phyloP scores from a whole-genome alignment of 1,139 yeast species.

The Suhomyces kunorum region DNA sequence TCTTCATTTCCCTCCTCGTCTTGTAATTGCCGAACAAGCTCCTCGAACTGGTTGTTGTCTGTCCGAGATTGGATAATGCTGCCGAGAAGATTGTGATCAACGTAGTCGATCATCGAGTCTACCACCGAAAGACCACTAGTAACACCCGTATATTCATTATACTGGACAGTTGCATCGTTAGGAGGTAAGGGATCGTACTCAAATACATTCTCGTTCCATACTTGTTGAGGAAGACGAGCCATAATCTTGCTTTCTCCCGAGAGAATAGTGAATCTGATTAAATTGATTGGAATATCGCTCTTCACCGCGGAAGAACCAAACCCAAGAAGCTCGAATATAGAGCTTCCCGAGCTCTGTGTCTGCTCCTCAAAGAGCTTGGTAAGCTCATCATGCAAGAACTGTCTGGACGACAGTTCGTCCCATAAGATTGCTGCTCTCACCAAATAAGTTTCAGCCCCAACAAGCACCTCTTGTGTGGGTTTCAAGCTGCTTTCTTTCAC shows the following conservation, averaged over 20 bases:
- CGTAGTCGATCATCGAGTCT: slow-evolving; percentile 34
- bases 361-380: slow-evolving; percentile 30
- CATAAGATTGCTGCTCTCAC: slow-evolving; percentile 52
- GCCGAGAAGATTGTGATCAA: slow-evolving; percentile 35
- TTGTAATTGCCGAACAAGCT: slow-evolving; percentile 26
- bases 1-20: slow-evolving; percentile 15
- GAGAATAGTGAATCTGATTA: slow-evolving; percentile 64
- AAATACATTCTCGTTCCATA: slow-evolving; percentile 66
- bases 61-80: slow-evolving; percentile 37
- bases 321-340: slow-evolving; percentile 24
- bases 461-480: slow-evolving; percentile 26
- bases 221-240: slow-evolving; percentile 62
- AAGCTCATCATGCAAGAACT: slow-evolving; percentile 52
- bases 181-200: slow-evolving; percentile 79
- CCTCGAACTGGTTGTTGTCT: slow-evolving; percentile 31
- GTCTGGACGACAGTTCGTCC: slow-evolving; percentile 47
- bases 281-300: slow-evolving; percentile 52
- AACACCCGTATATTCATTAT: slow-evolving; percentile 33
- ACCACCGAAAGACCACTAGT: slow-evolving; percentile 22
- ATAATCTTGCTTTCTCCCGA: slow-evolving; percentile 70
- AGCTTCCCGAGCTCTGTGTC: slow-evolving; percentile 13
- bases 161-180: slow-evolving; percentile 27
- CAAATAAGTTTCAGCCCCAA: slow-evolving; percentile 54
- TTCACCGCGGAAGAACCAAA: slow-evolving; percentile 5
- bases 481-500: slow-evolving; percentile 27